Conservation (phyloP, 2,329 filamentous ascomycete genomes). For the Colletotrichum viniferum region DNA sequence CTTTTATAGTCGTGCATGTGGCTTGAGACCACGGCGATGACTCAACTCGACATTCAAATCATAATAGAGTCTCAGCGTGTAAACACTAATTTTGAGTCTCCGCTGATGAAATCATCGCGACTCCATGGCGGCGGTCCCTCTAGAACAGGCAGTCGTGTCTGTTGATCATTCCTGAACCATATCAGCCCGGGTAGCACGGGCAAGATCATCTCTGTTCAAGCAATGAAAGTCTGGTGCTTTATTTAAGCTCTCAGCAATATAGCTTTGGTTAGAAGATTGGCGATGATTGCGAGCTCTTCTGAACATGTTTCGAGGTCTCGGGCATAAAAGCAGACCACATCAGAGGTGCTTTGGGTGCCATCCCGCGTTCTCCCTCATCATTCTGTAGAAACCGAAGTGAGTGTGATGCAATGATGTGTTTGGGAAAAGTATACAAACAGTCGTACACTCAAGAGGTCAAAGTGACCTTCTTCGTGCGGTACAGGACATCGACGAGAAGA, state of each 20-base stretch:
- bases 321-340: neutral
- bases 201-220: neutral
- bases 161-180: neutral
- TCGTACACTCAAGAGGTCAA: neutral
- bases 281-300: neutral
- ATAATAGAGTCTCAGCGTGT: neutral
- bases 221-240: neutral
- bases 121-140: neutral
- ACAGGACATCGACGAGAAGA: neutral
- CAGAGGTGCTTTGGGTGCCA: neutral
- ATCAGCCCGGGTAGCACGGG: neutral
- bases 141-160: neutral
- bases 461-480: neutral
- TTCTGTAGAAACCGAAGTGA: neutral
- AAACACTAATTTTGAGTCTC: neutral
- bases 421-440: neutral
- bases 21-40: neutral
- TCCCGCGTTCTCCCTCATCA: neutral
- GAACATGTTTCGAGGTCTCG: neutral
- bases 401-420: neutral
- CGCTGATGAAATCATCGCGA: neutral
- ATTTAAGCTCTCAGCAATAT: neutral
- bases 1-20: neutral
- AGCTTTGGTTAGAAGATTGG: neutral
- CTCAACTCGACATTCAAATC: neutral